Base-by-base conservation (phyloP, 257 asterid species). In the Phtheirospermum japonicum region DNA sequence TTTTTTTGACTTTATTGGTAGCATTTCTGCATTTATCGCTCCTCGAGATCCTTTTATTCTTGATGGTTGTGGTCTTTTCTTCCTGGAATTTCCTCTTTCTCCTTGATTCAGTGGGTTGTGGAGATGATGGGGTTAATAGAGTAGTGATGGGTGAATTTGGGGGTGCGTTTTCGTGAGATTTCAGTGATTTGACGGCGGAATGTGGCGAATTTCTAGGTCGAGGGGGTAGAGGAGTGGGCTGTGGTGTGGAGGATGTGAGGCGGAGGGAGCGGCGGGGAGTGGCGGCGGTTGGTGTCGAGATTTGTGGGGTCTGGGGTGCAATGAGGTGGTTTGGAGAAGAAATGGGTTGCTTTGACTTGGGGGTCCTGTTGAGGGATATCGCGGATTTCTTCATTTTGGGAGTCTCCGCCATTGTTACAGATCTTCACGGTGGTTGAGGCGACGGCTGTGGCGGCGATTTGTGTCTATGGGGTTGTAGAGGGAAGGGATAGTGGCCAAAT, bases 241-340 rank as follows among this genome's bases (percentile, higher is more conserved):
- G 60, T 9, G 74, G 79, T 2, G 86, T 45, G 57, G 62, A 31
- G 63, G 84, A 34, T 54, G 48, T 68, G 64, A 71, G 75, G 56
- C 95, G 97, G 69, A 76, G 71, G 40, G 96, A 87, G 59, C 95
- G 92, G 50, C 96, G 93, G 66, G 64, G 46, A 8, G 70, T 67
- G 64, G 77, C 13, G 62, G 55, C 53, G 48, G 19, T 65, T 28
- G 81, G 80, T 4, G 76, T 64, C 20, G 72, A 65, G 59, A 59
- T 57, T 43, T 42, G 75, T 39, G 94, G 94, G 56, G 95, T 80
- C 26, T 66, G 63, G 32, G 97, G 97, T n/a, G 20, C 58, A 36
- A 79, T 63, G 33, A 49, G 48, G 59, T 65, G 20, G 53, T 71
- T 58, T 1, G 82, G 67, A 28, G 81, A 60, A 64, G 73, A 65